Base-by-base conservation (phyloP, 2,329 filamentous ascomycete genomes). In the Trichoderma cornu-damae region DNA sequence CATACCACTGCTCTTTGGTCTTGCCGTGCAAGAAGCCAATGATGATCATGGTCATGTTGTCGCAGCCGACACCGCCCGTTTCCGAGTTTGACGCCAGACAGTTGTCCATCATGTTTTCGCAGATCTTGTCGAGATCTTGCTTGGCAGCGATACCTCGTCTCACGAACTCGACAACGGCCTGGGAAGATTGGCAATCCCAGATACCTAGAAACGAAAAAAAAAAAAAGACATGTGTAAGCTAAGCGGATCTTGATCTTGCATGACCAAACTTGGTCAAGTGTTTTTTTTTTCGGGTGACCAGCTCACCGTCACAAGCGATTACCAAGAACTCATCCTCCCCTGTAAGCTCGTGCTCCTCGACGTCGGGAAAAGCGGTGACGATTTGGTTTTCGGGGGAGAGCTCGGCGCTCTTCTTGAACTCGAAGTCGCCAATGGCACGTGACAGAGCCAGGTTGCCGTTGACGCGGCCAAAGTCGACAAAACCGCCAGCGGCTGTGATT, bases 21-120 rank as follows among this genome's bases (percentile, higher is more conserved):
- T 89, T 91, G 72, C 93, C 94, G 69, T 89, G 85, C 65, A 99
- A 82, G 70, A 99, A 85, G 64, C 88, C 94, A 69, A 99, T 78
- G 64, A 99, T 82, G 66, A 87, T 79, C 88, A 99, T 97, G 65
- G 94, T 99, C 94, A 99, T 99, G 80, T 99, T 99, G 79, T 99
- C 94, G 73, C 94, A 99, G 61, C 94, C 94, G 61, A 99, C 93
- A 62, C 94, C 94, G 56, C 94, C 94, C 30, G 93, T 96, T 76
- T 99, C 94, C 64, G 92, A 96, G 82, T 96, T 97, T 61, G 92
- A 96, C 38, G 94, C 92, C 63, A 99, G 81, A 72, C 94, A 99
- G 78, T 97, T 99, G 79, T 99, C 93, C 94, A 99, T 99, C 90
- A 99, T 96, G 78, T 99, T 99, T 77, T 99, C 94, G 74, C 93